Base-by-base conservation (phyloP, 2,329 filamentous ascomycete genomes). In the Botrytis byssoidea region DNA sequence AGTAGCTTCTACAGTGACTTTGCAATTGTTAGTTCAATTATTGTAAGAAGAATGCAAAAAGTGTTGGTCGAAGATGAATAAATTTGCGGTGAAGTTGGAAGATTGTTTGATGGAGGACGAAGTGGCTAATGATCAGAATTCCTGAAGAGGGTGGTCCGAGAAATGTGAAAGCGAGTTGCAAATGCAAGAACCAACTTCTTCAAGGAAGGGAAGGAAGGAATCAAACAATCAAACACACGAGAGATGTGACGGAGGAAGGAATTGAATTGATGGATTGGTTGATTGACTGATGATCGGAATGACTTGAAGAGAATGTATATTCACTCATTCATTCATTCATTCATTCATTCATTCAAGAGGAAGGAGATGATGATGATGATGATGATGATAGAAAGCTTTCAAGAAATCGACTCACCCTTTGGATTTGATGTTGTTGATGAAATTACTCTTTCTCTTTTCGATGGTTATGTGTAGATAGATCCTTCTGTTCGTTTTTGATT, bases 1-100 rank as follows among this genome's bases (percentile, higher is more conserved):
- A 61, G 64, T 70, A 73, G 32, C 48, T 73, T 68, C 64, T 73
- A 61, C 71, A 70, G 61, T 60, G 69, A 73, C 61, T 73, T 29
- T 7, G 51, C 71, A 46, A 70, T 67, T 32, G 65, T 73, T 57
- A 73, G 71, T 57, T 37, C 44, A n/a, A 55, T 61, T 70, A 37
- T 68, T 37, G 63, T 61, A 55, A 64, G 70, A 71, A 71, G 35
- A 72, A 72, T 72, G 60, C 14, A 72, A 67, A 55, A 67, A 35
- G n/a, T 57, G 35, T 71, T 65, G 70, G 55, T 66, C 16, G 44
- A 66, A 71, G 70, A 72, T 44, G 70, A 67, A 55, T 66, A 67
- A 68, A 44, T 57, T 20, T 63, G 68, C 6, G 22, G 44, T 32
- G 44, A 4, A 67, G 35, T n/a, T 63, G 46, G 32, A 40, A 42